Percentiles rank a stretch among this genome's conserved stretches.
These are phyloP conservation scores for Trichoderma atroviride DNA, from an alignment of 2,329 filamentous ascomycete species.

Conservation along the genomic window DNA sequence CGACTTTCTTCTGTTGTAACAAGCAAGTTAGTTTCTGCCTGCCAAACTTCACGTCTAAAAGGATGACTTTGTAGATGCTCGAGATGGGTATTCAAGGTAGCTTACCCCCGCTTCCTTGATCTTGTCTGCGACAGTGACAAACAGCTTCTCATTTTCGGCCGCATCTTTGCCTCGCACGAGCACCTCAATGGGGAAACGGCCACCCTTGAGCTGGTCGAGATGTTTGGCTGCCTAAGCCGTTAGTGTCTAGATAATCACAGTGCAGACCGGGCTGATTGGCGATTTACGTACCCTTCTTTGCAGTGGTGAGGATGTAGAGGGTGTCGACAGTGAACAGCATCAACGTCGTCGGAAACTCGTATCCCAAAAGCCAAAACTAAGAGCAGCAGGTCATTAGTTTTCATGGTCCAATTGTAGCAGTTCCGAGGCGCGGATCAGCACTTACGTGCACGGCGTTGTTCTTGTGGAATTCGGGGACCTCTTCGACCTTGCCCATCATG, in stretches of 20 bases:
- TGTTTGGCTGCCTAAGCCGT: conserved; percentile 70
- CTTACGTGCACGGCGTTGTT: conserved; percentile 94
- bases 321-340: conserved; percentile 89
- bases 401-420: background rate
- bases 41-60: background rate
- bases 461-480: conserved; percentile 85
- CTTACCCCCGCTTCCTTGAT: conserved; percentile 86
- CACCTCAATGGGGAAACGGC: conserved; percentile 90
- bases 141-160: conserved; percentile 88
- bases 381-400: background rate
- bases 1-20: conserved; percentile 75
- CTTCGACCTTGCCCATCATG: conserved; percentile 93
- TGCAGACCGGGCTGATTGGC: conserved; percentile 36
- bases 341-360: conserved; percentile 95
- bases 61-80: background rate
- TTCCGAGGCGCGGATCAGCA: conserved; percentile 18
- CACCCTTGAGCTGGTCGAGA: conserved; percentile 86
- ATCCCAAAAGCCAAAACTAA: conserved; percentile 97
- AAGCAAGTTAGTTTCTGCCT: conserved; percentile 23
- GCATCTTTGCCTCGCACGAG: conserved; percentile 89
- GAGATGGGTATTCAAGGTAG: conserved; percentile 31
- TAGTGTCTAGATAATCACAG: background rate
- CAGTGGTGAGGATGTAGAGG: conserved; percentile 90
- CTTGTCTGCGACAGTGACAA: conserved; percentile 77
- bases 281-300: conserved; percentile 80